Percentiles rank a stretch among this genome's conserved stretches.
Conservation (phyloP, 441 rosid species). For the Corymbia citriodora region DNA sequence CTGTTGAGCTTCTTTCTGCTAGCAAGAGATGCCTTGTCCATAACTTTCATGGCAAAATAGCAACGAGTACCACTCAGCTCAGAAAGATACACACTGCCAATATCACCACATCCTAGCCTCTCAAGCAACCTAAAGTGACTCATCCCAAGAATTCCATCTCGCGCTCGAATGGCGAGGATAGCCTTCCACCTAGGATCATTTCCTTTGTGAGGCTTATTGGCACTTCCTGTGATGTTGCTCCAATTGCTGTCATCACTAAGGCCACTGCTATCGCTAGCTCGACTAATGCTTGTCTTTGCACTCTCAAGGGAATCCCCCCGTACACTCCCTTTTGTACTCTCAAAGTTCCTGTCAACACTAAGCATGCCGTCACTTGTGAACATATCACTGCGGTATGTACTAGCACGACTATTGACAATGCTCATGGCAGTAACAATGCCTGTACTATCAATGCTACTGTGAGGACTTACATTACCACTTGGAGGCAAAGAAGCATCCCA, state of each 20-base stretch:
- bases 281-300: constrained; percentile 76
- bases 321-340: constrained; percentile 62
- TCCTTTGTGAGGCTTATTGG: constrained; percentile 94
- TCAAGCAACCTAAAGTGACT: constrained; percentile 86
- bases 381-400: constrained; percentile 61
- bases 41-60: constrained; percentile 93
- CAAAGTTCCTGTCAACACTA: constrained; percentile 63
- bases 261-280: constrained; percentile 91
- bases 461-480: constrained; percentile 87
- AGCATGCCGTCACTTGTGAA: constrained; percentile 73
- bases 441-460: constrained; percentile 68
- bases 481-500: constrained; percentile 97
- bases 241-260: constrained; percentile 96
- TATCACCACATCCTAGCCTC: constrained; percentile 96
- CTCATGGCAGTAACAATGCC: constrained; percentile 81
- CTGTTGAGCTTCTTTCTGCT: constrained; percentile 85
- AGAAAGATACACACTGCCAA: constrained; percentile 92
- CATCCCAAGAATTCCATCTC: constrained; percentile 89
- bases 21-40: constrained; percentile 97
- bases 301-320: constrained; percentile 90
- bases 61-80: constrained; percentile 85
- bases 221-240: constrained; percentile 83
- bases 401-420: constrained; percentile 68
- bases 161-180: constrained; percentile 71
- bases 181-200: constrained; percentile 99